Conservation (phyloP, 176 grass and related monocot genomes). For the Chrysopogon serrulatus region DNA sequence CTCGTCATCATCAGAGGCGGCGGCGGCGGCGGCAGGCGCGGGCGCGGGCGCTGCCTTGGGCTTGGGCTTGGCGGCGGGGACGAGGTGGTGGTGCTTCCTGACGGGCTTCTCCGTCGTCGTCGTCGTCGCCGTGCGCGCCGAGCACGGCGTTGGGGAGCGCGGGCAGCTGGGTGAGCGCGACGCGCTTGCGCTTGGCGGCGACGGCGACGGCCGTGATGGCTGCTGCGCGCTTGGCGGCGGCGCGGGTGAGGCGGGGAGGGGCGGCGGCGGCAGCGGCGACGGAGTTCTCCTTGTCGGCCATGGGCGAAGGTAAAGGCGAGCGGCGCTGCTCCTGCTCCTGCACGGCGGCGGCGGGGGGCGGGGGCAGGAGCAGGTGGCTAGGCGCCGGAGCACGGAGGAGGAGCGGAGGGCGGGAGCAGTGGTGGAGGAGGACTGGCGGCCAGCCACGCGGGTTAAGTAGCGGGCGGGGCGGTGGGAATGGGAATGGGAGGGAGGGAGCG, state of each 20-base stretch:
- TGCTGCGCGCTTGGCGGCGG: constrained; percentile 26
- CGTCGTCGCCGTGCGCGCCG: not conserved
- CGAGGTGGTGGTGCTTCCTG: constrained; percentile 5
- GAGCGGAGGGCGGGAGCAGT: not conserved
- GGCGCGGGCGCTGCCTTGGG: not conserved
- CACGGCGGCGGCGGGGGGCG: not conserved
- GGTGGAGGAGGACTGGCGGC: not conserved
- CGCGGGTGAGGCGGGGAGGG: constrained; percentile 44
- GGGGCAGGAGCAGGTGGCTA: not conserved
- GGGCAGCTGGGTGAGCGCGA: constrained; percentile 53
- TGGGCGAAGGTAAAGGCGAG: not conserved
- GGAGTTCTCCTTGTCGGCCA: constrained; percentile 55
- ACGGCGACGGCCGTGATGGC: not conserved
- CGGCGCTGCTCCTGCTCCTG: constrained; percentile 32
- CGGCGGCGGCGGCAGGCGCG: not conserved
- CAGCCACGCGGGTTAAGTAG: constrained; percentile 23
- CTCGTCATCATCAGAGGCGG: not conserved
- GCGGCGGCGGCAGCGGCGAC: not conserved
- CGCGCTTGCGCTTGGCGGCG: constrained; percentile 62
- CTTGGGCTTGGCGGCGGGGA: not conserved
- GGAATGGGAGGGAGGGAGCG: constrained; percentile 25
- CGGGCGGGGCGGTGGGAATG: not conserved
- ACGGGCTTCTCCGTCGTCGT: not conserved
- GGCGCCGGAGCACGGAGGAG: not conserved
- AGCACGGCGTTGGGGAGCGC: constrained; percentile 26